Evolutionary conservation across 2,329 filamentous ascomycete genomes (phyloP), one percentile per base, ranked within the genome.

Genomic region (Metarhizium brunneum): DNA sequence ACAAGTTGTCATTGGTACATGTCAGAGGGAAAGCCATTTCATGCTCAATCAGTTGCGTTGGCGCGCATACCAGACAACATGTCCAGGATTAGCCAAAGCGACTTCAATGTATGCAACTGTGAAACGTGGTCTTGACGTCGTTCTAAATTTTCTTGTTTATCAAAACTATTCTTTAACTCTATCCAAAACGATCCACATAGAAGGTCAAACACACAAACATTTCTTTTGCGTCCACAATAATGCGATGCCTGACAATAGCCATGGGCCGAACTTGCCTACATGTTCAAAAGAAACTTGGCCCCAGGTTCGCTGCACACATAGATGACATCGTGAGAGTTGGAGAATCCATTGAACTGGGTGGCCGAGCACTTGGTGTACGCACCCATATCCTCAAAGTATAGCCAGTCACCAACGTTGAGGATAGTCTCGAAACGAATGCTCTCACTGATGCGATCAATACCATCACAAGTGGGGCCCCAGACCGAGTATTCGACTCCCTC

Each of bases 331-430:
- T 99, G 94, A 64, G 85, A 81, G 73, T 97, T 90, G 54, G 86
- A 88, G 74, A 97, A 99, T 60, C 94, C 94, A 64, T 99, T 99
- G 85, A 99, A 99, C 68, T 88, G 86, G 56, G 94, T 99, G 60
- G 94, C 92, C 58, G 91, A 96, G 79, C 92, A 97, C 80, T 92
- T 95, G 64, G 94, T 97, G 73, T 99, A 99, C 29, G 94, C 92
- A 55, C 94, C 94, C 94, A 99, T 99, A 59, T 96, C 85, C 75
- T 96, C 90, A 73, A 99, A 99, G 76, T 95, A 99, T 54, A 99
- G 80, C 94, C 94, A 99, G 71, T 99, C 94, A 53, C 94, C 94
- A 7, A 96, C 89, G 67, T 96, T 86, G 47, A 99, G 76, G 50
- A 87, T 81, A 54, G 88, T 84, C 38, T 84, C 76, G 65, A 96